Evolutionary conservation across 805 yeast genomes (phyloP).

Genomic region (Nakazawaea ishiwadae): DNA sequence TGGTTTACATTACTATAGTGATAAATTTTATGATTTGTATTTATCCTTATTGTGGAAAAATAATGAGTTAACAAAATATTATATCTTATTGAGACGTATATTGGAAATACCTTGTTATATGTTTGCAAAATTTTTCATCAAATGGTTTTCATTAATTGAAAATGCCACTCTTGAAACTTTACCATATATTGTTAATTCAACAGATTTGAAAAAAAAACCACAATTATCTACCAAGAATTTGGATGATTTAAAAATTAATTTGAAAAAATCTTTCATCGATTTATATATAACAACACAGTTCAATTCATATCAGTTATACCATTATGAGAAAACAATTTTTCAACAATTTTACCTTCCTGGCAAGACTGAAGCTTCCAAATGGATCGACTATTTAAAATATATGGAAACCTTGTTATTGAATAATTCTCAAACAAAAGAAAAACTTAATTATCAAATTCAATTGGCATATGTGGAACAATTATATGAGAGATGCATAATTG

Average conservation of each 20-base stretch:
- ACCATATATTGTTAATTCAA: too few species aligned
- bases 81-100: conserved; percentile 39
- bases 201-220: conserved; percentile 16
- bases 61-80: conserved; percentile 26
- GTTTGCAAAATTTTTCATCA: conserved; percentile 41
- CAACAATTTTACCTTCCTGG: conserved; percentile 35
- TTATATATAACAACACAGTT: conserved; percentile 52
- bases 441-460: conserved; percentile 17
- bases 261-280: conserved; percentile 47
- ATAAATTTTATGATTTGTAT: conserved; percentile 48
- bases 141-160: conserved; percentile 31
- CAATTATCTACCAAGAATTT: conserved; percentile 10
- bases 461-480: conserved; percentile 24
- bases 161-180: conserved; percentile 23
- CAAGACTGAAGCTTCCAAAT: conserved; percentile 46
- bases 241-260: conserved; percentile 28
- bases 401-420: conserved; percentile 26
- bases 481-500: conserved; percentile 45
- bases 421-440: conserved; percentile 16
- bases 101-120: conserved; percentile 56
- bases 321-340: conserved; percentile 40
- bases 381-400: conserved; percentile 56
- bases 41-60: conserved; percentile 34
- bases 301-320: conserved; percentile 42
- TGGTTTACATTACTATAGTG: conserved; percentile 48